These are phyloP conservation scores for Venturia carpophila DNA, from an alignment of 2,329 filamentous ascomycete genomes.

Conservation along the genomic window DNA sequence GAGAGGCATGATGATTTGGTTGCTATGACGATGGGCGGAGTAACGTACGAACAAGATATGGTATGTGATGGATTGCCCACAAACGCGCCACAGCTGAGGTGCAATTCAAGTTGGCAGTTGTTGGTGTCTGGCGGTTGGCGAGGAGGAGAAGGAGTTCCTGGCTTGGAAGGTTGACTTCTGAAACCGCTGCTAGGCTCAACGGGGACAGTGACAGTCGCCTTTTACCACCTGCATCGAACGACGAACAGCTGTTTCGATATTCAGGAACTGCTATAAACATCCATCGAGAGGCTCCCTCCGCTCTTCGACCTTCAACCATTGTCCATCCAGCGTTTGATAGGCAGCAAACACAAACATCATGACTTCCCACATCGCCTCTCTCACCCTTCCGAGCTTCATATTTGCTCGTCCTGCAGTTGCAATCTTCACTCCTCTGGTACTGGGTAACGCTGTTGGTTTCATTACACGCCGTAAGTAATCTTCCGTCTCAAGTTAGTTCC, in stretches of 20 bases:
- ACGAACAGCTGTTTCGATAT: neutral
- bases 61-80: constrained; percentile 4
- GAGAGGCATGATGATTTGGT: constrained; percentile 3
- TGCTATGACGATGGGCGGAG: constrained; percentile 7
- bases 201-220: neutral
- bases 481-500: neutral
- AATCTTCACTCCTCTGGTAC: constrained; percentile 64
- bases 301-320: neutral
- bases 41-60: constrained; percentile 10
- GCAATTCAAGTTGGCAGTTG: neutral
- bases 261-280: neutral
- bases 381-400: constrained; percentile 64
- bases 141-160: neutral
- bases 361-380: constrained; percentile 70
- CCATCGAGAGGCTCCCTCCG: neutral
- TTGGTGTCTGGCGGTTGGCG: neutral
- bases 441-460: constrained; percentile 68
- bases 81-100: neutral
- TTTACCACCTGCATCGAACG: neutral
- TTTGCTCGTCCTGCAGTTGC: constrained; percentile 66
- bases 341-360: constrained; percentile 38
- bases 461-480: constrained; percentile 52
- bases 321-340: neutral
- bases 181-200: neutral
- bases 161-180: neutral